These are phyloP conservation scores for Inosperma sp. DNA, from an alignment of 768 basidiomycete species.

Conservation along the genomic window DNA sequence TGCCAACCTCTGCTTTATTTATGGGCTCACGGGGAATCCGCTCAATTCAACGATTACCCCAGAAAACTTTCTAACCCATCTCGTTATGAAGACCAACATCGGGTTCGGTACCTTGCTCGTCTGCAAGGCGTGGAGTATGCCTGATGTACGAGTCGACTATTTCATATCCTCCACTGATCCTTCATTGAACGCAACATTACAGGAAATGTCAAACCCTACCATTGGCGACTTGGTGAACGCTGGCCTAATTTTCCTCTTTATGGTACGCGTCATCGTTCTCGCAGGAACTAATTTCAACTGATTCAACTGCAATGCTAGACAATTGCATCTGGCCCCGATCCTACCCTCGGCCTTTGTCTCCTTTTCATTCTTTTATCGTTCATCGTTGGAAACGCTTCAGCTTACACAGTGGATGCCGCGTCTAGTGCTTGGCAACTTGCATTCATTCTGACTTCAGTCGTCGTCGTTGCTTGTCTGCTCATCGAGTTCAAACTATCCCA, in stretches of 20 bases:
- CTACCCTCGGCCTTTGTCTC: constrained; percentile 30
- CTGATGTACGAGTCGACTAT: constrained; percentile 23
- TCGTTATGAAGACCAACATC: constrained; percentile 39
- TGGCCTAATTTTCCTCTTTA: constrained; percentile 26
- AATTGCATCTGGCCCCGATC: constrained; percentile 35
- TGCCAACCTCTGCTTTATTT: constrained; percentile 35
- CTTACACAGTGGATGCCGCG: background rate
- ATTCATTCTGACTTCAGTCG: constrained; percentile 23
- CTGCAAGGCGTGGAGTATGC: constrained; percentile 30
- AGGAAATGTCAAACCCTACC: constrained; percentile 22
- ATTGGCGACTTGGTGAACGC: constrained; percentile 23
- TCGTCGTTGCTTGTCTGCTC: constrained; percentile 16
- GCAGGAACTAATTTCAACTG: background rate
- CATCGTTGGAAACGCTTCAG: constrained; percentile 16
- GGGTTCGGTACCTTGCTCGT: constrained; percentile 34
- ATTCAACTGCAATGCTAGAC: constrained; percentile 19
- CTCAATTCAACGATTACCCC: constrained; percentile 17
- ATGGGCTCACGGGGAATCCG: constrained; percentile 22
- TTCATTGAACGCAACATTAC: background rate
- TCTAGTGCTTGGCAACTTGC: constrained; percentile 21
- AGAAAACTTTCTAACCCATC: constrained; percentile 31
- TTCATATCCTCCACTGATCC: background rate
- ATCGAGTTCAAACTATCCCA: constrained; percentile 16
- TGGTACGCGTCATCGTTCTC: constrained; percentile 21
- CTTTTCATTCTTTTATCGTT: constrained; percentile 31